These are phyloP conservation scores for Jackrogersella multiformis DNA, from an alignment of 495 filamentous ascomycete genomes.

Conservation along the genomic window DNA sequence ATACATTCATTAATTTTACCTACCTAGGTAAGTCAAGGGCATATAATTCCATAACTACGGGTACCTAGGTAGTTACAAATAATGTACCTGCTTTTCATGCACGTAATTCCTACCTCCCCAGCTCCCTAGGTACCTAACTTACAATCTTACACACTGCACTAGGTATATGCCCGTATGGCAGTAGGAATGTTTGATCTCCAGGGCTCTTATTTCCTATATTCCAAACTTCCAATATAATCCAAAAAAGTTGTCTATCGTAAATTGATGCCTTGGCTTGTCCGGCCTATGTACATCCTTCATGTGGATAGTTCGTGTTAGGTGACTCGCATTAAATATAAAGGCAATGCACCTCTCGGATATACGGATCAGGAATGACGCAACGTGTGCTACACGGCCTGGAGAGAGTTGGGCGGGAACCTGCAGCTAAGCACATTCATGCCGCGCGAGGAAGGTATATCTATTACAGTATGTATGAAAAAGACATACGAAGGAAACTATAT, in stretches of 20 bases:
- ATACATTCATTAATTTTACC: neutral
- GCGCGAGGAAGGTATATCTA: neutral
- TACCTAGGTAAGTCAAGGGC: neutral
- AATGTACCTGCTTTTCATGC: slow-evolving; percentile 34
- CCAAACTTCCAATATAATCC: too few species aligned
- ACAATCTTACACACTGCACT: too few species aligned
- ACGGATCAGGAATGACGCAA: slow-evolving; percentile 23
- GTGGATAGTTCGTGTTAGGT: too few species aligned
- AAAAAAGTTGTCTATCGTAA: too few species aligned
- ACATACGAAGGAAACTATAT: neutral
- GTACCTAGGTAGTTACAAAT: slow-evolving; percentile 17
- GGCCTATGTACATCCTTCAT: too few species aligned
- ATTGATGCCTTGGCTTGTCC: too few species aligned
- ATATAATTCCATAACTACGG: too few species aligned
- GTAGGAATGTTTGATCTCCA: too few species aligned
- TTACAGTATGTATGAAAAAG: neutral
- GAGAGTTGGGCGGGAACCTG: slow-evolving; percentile 25
- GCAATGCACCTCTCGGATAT: slow-evolving; percentile 8
- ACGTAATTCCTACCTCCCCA: slow-evolving; percentile 18
- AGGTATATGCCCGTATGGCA: too few species aligned
- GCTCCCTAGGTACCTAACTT: too few species aligned
- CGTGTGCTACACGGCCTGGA: slow-evolving; percentile 13
- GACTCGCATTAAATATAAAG: neutral
- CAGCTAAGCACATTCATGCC: slow-evolving; percentile 3
- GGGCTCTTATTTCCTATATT: too few species aligned